Conservation (phyloP, 2,329 filamentous ascomycete genomes). For the Pyrenophora teres region DNA sequence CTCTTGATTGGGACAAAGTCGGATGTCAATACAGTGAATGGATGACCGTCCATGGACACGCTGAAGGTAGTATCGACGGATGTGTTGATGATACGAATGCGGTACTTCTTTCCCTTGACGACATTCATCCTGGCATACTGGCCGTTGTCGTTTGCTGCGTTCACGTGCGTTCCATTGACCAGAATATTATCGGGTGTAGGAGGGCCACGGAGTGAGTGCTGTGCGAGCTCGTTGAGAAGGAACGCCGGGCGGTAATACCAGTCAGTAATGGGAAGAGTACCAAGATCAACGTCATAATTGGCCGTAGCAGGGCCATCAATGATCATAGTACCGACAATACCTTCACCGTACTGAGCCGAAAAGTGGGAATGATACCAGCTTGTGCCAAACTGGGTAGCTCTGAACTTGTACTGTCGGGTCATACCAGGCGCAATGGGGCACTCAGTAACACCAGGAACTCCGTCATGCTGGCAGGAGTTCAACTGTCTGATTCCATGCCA, state of each 20-base stretch:
- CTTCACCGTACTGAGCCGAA: conserved; percentile 51
- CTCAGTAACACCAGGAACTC: conserved; percentile 59
- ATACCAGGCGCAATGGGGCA: conserved; percentile 69
- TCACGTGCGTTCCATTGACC: conserved; percentile 62
- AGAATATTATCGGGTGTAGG: conserved; percentile 52
- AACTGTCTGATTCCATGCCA: conserved; percentile 56
- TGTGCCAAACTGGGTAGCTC: conserved; percentile 56
- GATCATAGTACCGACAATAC: conserved; percentile 49
- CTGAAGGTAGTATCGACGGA: conserved; percentile 41
- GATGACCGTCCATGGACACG: conserved; percentile 48
- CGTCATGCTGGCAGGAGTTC: conserved; percentile 56
- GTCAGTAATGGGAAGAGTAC: conserved; percentile 63
- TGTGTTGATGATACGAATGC: conserved; percentile 64
- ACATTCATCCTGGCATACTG: conserved; percentile 43
- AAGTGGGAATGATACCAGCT: conserved; percentile 53
- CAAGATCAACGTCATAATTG: conserved; percentile 64
- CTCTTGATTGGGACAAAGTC: conserved; percentile 53
- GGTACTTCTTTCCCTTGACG: conserved; percentile 58
- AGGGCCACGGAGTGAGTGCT: conserved; percentile 40
- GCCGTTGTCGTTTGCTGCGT: conserved; percentile 47
- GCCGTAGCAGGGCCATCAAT: conserved; percentile 50
- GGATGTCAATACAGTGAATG: conserved; percentile 49
- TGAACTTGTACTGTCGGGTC: conserved; percentile 62
- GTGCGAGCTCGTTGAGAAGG: conserved; percentile 37
- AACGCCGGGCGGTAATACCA: conserved; percentile 59